These are phyloP conservation scores for Pythium insidiosum DNA, from an alignment of 352 stramenopile species.

Conservation along the genomic window DNA sequence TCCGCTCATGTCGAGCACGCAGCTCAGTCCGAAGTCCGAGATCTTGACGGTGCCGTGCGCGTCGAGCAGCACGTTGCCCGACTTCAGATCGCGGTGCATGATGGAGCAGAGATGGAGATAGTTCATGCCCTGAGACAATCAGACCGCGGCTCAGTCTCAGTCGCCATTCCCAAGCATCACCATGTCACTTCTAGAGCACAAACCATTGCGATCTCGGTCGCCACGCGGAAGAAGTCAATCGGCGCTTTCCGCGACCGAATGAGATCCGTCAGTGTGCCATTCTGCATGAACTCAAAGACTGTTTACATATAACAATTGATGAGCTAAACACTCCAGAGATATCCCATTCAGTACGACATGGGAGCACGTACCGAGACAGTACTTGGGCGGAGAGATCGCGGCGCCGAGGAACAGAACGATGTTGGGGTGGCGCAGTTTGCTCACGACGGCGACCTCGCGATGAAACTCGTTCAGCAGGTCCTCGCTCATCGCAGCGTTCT, in stretches of 20 bases:
- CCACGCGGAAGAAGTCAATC: constrained; percentile 77
- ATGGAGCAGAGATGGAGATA: constrained; percentile 93
- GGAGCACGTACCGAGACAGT: constrained; percentile 58
- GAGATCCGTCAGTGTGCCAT: constrained; percentile 77
- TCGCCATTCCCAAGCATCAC: too few species aligned
- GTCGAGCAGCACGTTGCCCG: constrained; percentile 90
- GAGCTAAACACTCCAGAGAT: not conserved
- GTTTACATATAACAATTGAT: too few species aligned
- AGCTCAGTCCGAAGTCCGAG: constrained; percentile 84
- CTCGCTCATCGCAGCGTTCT: constrained; percentile 56
- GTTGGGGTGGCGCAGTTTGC: constrained; percentile 79
- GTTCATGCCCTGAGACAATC: constrained; percentile 79
- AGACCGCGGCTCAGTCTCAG: too few species aligned
- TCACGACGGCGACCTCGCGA: constrained; percentile 77
- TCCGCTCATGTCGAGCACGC: constrained; percentile 69
- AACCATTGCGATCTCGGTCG: constrained; percentile 76
- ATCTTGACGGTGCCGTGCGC: constrained; percentile 80
- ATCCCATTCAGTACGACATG: not conserved
- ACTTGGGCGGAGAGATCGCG: constrained; percentile 66
- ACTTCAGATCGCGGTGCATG: constrained; percentile 95
- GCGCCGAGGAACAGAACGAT: constrained; percentile 82
- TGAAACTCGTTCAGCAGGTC: constrained; percentile 84
- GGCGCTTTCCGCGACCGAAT: constrained; percentile 57
- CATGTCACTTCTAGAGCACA: too few species aligned
- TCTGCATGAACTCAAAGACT: constrained; percentile 88